phyloP scores from a whole-genome alignment of 257 asterid species.

The Fraxinus cuspidata region DNA sequence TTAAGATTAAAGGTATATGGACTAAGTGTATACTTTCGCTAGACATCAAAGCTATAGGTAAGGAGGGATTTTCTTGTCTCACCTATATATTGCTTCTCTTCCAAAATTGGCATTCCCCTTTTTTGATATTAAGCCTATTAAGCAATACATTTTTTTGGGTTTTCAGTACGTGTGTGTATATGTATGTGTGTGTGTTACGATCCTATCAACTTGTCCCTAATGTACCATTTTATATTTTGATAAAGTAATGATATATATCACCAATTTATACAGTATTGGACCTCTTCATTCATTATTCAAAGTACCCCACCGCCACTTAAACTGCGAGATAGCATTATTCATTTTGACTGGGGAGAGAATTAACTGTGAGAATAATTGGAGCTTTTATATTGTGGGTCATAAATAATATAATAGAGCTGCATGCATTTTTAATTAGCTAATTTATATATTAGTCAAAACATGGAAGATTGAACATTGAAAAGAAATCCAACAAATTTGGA shows the following conservation, averaged over 20 bases:
- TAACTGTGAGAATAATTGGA: not conserved
- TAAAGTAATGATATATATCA: too few species aligned
- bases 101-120: not conserved
- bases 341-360: too few species aligned
- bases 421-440: not conserved
- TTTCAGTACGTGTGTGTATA: too few species aligned
- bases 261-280: too few species aligned
- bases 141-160: too few species aligned
- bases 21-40: not conserved
- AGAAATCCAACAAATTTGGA: constrained; percentile 1
- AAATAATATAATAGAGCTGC: not conserved
- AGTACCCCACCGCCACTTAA: too few species aligned
- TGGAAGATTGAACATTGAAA: constrained; percentile 10
- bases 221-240: too few species aligned
- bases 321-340: too few species aligned
- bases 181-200: too few species aligned
- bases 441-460: not conserved
- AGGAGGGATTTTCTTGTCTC: not conserved
- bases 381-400: not conserved
- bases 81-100: not conserved
- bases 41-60: not conserved
- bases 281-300: too few species aligned
- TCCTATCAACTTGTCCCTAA: too few species aligned
- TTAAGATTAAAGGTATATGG: not conserved
- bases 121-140: too few species aligned